phyloP scores from a whole-genome alignment of 179 eudicot genomes.

The Dionaea muscipula region DNA sequence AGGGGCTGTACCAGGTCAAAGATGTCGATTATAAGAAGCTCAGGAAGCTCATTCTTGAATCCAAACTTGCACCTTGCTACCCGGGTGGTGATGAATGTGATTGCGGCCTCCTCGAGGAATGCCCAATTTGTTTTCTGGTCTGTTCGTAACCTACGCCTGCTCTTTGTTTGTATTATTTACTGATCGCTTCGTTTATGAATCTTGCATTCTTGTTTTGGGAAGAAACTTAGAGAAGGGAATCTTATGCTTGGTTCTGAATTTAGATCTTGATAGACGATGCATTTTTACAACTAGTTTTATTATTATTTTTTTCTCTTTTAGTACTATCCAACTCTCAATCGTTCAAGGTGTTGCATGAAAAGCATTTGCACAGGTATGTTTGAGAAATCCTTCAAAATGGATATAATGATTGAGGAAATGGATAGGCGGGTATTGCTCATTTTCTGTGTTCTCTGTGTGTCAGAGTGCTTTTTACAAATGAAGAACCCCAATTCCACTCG shows the following conservation, averaged over 20 bases:
- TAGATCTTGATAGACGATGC: too few species aligned
- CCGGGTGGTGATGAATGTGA: slow-evolving; percentile 85
- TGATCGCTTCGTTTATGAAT: neutral
- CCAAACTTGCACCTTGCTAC: slow-evolving; percentile 89
- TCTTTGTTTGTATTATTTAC: neutral
- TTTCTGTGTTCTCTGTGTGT: slow-evolving; percentile 10
- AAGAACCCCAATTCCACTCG: slow-evolving; percentile 89
- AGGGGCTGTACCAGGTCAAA: slow-evolving; percentile 86
- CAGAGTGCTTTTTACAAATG: slow-evolving; percentile 99
- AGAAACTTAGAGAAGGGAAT: neutral
- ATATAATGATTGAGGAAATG: neutral
- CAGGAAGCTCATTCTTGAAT: slow-evolving; percentile 84
- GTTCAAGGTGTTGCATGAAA: slow-evolving; percentile 95
- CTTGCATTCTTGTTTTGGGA: neutral
- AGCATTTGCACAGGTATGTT: slow-evolving; percentile 93
- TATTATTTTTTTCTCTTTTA: slow-evolving; percentile 18
- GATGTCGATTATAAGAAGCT: slow-evolving; percentile 84
- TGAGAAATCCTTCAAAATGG: neutral
- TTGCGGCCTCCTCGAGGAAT: slow-evolving; percentile 58
- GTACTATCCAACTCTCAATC: slow-evolving; percentile 93
- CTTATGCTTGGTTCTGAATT: too few species aligned
- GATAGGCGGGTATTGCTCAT: neutral
- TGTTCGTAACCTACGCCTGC: neutral
- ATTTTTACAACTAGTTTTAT: slow-evolving; percentile 12
- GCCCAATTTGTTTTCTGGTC: slow-evolving; percentile 97